Evolutionary conservation across 108 stramenopile species (phyloP).

Genomic region (Pseudonitzschia multiseries): DNA sequence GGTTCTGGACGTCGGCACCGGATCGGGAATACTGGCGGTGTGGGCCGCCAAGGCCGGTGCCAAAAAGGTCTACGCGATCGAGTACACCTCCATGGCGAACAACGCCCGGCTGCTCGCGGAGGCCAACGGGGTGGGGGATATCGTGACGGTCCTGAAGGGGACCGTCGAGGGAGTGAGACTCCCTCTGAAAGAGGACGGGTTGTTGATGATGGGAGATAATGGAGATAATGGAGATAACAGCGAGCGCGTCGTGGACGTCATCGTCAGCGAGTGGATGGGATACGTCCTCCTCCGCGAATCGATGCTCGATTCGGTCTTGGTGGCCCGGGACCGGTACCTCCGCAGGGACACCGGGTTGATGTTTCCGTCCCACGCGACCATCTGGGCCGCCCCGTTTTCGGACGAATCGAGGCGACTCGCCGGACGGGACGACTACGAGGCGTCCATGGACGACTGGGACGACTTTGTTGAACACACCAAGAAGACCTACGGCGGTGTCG

Average conservation of each 20-base stretch:
- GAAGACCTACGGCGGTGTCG: constrained; percentile 82
- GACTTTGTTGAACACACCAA: constrained; percentile 82
- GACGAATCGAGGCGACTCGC: constrained; percentile 87
- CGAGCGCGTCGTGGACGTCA: constrained; percentile 90
- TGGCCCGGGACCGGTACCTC: constrained; percentile 89
- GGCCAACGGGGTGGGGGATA: constrained; percentile 86
- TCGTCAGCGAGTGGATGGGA: constrained; percentile 99
- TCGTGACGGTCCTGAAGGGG: constrained; percentile 94
- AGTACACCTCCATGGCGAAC: constrained; percentile 97
- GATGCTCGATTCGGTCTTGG: constrained; percentile 95
- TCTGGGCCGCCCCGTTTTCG: constrained; percentile 86
- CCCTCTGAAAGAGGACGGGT: constrained; percentile 60
- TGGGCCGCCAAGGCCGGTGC: constrained; percentile 99
- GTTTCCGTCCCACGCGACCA: constrained; percentile 94
- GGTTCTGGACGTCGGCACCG: constrained; percentile 98
- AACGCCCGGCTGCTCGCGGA: constrained; percentile 87
- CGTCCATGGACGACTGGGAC: constrained; percentile 90
- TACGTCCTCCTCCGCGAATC: constrained; percentile 96
- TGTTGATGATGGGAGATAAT: constrained; percentile 35
- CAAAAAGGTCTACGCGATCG: constrained; percentile 88
- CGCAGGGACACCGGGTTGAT: constrained; percentile 86
- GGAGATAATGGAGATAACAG: constrained; percentile 29
- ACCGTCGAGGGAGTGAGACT: constrained; percentile 83
- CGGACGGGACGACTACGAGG: constrained; percentile 68
- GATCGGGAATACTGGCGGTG: constrained; percentile 91